Evolutionary conservation across 2,329 filamentous ascomycete species (phyloP).

Genomic region (Sclerotinia nivalis): DNA sequence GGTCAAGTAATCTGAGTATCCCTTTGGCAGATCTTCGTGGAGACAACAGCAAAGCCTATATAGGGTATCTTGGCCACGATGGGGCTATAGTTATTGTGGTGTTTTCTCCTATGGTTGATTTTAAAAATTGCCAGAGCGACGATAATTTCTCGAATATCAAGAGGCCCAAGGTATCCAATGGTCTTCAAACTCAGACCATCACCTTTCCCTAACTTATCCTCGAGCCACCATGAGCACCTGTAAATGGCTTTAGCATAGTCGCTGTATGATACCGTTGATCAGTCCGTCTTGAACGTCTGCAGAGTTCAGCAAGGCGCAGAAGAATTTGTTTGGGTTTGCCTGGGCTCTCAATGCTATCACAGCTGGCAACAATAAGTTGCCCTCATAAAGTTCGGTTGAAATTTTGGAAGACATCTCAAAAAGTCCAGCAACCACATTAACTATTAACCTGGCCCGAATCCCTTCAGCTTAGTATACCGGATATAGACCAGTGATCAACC

Average conservation of each 20-base stretch:
- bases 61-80: background rate
- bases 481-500: background rate
- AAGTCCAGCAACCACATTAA: background rate
- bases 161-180: slow-evolving; percentile 11
- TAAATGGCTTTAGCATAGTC: slow-evolving; percentile 11
- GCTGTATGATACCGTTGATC: background rate
- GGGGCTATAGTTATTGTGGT: background rate
- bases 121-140: slow-evolving; percentile 6
- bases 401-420: slow-evolving; percentile 3
- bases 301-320: background rate
- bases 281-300: background rate
- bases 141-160: background rate
- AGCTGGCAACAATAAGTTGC: slow-evolving; percentile 8
- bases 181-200: slow-evolving; percentile 7
- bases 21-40: background rate
- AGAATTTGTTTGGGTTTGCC: background rate
- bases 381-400: background rate
- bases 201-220: slow-evolving; percentile 2
- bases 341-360: slow-evolving; percentile 7
- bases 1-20: background rate
- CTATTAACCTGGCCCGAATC: background rate
- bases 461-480: background rate
- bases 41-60: slow-evolving; percentile 6
- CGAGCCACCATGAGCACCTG: slow-evolving; percentile 13
- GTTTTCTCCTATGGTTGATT: slow-evolving; percentile 4